Base-by-base conservation (phyloP, 2,329 filamentous ascomycete genomes). In the Pseudocercospora crystallina region DNA sequence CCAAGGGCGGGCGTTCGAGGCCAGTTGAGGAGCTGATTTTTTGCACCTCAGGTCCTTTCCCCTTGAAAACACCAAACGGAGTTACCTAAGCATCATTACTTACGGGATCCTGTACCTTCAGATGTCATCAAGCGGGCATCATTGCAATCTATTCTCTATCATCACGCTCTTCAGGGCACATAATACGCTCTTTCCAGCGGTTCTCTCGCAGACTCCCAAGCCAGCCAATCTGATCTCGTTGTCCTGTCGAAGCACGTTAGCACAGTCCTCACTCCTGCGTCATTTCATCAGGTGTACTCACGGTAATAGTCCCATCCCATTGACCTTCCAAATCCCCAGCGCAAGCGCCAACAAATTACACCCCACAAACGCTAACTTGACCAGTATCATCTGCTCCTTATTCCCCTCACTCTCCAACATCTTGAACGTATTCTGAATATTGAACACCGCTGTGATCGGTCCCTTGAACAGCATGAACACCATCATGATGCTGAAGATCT, bases 401-500 rank as follows among this genome's bases (percentile, higher is more conserved):
- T 89, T 96, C 31, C 81, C 83, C 46, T 90, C 85, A 14, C 89
- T 91, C 70, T 96, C 90, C 72, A 95, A 95, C 56, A 87, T 86
- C 67, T 89, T 83, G 70, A 99, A 97, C n/a, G 88, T 89, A 66
- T 85, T 82, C 67, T 94, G 90, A 41, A 92, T 92, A 61, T 78
- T 83, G 54, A 95, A 73, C 39, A 97, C 76, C 31, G 91, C 94
- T 71, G 89, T 83, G 54, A 99, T 80, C 8, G 94, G 94, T 61
- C 89, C 95, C 79, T 97, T 97, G 80, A 99, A 99, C 39, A 95
- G 85, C 87, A 96, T 97, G 65, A 92, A 91, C 13, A 97, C 92
- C 91, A 97, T 99, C 90, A 97, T 97, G 73, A 99, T 97, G 73
- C 88, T 95, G 78, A 99, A 99, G 61, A 99, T 97, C 71, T 99